A percentile compares a stretch with the other conserved stretches of the same genome.
These are phyloP conservation scores for Sugiyamaella mastotermitis DNA, from an alignment of 805 yeast species.

Conservation along the genomic window DNA sequence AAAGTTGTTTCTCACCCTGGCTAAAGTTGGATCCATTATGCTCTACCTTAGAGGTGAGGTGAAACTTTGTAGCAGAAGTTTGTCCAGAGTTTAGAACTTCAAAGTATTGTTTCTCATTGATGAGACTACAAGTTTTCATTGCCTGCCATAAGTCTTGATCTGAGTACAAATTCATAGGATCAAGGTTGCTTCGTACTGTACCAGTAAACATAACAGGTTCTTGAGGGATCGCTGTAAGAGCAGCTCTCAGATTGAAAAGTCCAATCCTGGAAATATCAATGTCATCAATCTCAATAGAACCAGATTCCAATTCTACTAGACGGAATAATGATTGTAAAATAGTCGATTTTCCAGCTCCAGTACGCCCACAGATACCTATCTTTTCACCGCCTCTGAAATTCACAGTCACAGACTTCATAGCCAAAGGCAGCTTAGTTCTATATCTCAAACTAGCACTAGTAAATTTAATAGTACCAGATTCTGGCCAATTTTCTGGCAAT, in stretches of 20 bases:
- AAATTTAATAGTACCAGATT: conserved; percentile 52
- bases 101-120: conserved; percentile 24
- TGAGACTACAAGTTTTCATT: conserved; percentile 49
- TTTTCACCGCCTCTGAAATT: conserved; percentile 53
- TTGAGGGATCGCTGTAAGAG: conserved; percentile 82
- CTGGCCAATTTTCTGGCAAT: no score
- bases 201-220: conserved; percentile 85
- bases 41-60: no score
- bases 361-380: conserved; percentile 84
- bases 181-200: conserved; percentile 66
- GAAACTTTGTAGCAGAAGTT: no score
- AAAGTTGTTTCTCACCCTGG: conserved; percentile 63
- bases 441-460: conserved; percentile 53
- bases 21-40: conserved; percentile 69
- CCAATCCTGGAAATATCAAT: conserved; percentile 61
- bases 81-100: no score
- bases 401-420: conserved; percentile 49
- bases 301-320: conserved; percentile 51
- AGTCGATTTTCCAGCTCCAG: conserved; percentile 86
- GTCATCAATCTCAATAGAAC: conserved; percentile 60
- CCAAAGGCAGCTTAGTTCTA: conserved; percentile 60
- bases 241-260: conserved; percentile 57
- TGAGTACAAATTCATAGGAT: conserved; percentile 57
- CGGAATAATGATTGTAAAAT: conserved; percentile 69
- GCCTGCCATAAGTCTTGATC: conserved; percentile 69